phyloP scores from a whole-genome alignment of 2,329 filamentous ascomycete species.

The Zymoseptoria crescenta region DNA sequence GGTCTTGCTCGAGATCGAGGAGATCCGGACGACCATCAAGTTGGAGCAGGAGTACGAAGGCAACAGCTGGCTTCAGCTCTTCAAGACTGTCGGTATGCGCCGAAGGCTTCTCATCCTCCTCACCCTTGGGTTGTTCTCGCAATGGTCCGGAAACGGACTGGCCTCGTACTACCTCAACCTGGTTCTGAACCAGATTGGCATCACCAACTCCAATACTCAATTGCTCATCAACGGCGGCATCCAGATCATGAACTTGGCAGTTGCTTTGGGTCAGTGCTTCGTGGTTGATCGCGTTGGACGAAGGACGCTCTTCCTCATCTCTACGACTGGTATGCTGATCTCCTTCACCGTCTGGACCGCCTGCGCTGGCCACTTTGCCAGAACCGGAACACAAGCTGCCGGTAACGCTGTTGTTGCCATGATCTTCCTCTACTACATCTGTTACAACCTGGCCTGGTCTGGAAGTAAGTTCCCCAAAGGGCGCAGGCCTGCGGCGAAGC shows the following conservation, averaged over 20 bases:
- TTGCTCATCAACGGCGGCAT: constrained; percentile 41
- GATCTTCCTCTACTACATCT: constrained; percentile 29
- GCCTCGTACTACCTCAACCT: constrained; percentile 37
- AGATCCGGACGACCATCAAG: constrained; percentile 43
- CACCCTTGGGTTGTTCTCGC: constrained; percentile 48
- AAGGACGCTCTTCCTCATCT: constrained; percentile 30
- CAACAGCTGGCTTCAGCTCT: constrained; percentile 40
- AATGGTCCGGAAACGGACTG: constrained; percentile 50
- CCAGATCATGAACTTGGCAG: constrained; percentile 55
- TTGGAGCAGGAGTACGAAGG: constrained; percentile 43
- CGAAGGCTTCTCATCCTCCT: constrained; percentile 48
- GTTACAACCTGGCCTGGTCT: constrained; percentile 36
- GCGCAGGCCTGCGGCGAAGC: no score
- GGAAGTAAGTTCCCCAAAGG: constrained; percentile 13
- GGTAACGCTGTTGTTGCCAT: constrained; percentile 29
- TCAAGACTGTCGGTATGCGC: constrained; percentile 47
- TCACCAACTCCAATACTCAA: constrained; percentile 30
- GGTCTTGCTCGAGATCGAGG: constrained; percentile 42
- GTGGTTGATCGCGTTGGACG: constrained; percentile 31
- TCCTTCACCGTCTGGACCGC: constrained; percentile 37
- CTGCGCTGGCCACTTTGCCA: constrained; percentile 20
- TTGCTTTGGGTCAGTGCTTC: constrained; percentile 40
- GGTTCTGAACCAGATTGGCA: constrained; percentile 30
- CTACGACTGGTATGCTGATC: constrained; percentile 34
- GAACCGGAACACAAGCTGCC: constrained; percentile 16